Percentiles rank a stretch among this genome's conserved stretches.
Conservation (phyloP, 305 asterid species). For the Fraxinus floribunda region DNA sequence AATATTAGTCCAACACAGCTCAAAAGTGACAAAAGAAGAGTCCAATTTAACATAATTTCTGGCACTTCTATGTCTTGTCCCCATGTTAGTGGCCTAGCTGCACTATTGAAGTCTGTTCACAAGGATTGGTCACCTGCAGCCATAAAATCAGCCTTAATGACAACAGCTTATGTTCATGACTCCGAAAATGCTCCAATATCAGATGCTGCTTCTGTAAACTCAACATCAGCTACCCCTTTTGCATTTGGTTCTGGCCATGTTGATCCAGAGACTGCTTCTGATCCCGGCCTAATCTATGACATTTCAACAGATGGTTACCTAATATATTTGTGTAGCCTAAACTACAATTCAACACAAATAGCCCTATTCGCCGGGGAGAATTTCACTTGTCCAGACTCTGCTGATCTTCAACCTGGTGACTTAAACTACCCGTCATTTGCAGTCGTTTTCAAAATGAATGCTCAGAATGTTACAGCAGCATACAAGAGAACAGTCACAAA, state of each 20-base stretch:
- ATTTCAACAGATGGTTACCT: conserved; percentile 53
- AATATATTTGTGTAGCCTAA: conserved; percentile 50
- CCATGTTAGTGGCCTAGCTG: conserved; percentile 66
- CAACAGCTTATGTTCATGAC: conserved; percentile 55
- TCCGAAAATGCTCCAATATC: conserved; percentile 35
- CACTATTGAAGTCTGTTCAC: conserved; percentile 55
- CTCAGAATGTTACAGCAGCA: conserved; percentile 24
- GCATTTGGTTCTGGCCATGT: conserved; percentile 71
- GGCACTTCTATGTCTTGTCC: conserved; percentile 92
- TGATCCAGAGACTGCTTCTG: conserved; percentile 54
- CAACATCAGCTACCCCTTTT: conserved; percentile 50
- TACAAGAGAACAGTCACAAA: conserved; percentile 59
- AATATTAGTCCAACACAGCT: conserved; percentile 54
- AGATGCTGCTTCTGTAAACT: conserved; percentile 41
- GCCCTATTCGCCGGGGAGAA: conserved; percentile 38
- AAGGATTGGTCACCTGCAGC: conserved; percentile 74
- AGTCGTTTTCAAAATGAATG: conserved; percentile 26
- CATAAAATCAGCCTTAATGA: conserved; percentile 71
- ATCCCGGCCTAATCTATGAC: conserved; percentile 72
- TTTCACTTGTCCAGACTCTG: conserved; percentile 42
- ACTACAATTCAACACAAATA: conserved; percentile 55
- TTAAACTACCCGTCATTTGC: conserved; percentile 83
- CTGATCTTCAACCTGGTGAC: conserved; percentile 44
- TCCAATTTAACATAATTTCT: conserved; percentile 55
- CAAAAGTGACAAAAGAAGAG: conserved; percentile 45